Percentiles rank a stretch among this genome's conserved stretches.
Conservation (phyloP, 1,139 yeast genomes). For the Debaryomyces fabryi region DNA sequence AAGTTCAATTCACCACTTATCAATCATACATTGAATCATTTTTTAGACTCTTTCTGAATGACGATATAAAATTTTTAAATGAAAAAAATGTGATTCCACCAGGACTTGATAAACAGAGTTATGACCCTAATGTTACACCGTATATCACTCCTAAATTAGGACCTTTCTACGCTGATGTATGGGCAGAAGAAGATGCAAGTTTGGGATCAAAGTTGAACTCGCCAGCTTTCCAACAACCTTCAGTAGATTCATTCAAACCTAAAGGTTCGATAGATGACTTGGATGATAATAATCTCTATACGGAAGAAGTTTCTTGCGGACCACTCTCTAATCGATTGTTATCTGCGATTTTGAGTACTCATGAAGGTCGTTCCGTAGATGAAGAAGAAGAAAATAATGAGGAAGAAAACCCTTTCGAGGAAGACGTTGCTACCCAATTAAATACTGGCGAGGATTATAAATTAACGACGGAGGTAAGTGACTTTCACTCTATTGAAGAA, state of each 20-base stretch:
- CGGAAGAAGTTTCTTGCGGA: constrained; percentile 83
- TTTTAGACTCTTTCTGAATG: constrained; percentile 75
- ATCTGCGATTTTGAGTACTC: constrained; percentile 72
- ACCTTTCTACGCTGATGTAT: constrained; percentile 72
- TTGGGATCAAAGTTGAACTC: constrained; percentile 43
- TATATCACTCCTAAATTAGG: constrained; percentile 84
- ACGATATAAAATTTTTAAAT: constrained; percentile 74
- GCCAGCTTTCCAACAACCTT: constrained; percentile 40
- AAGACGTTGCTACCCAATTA: constrained; percentile 45
- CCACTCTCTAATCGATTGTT: constrained; percentile 85
- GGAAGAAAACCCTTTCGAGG: constrained; percentile 21
- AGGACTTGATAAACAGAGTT: constrained; percentile 47
- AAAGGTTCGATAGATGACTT: constrained; percentile 63
- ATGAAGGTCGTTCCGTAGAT: constrained; percentile 36
- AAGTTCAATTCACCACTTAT: constrained; percentile 89
- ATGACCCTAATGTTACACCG: constrained; percentile 70
- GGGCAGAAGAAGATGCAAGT: constrained; percentile 81
- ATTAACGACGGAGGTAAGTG: constrained; percentile 43
- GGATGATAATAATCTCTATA: constrained; percentile 65
- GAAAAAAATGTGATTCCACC: constrained; percentile 62
- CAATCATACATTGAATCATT: constrained; percentile 84
- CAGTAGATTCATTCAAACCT: constrained; percentile 54
- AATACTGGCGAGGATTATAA: constrained; percentile 41
- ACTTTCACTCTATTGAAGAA: constrained; percentile 83
- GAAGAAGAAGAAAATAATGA: constrained; percentile 30